Base-by-base conservation (phyloP, 1,284 basidiomycete genomes). In the Puccinia polysora region DNA sequence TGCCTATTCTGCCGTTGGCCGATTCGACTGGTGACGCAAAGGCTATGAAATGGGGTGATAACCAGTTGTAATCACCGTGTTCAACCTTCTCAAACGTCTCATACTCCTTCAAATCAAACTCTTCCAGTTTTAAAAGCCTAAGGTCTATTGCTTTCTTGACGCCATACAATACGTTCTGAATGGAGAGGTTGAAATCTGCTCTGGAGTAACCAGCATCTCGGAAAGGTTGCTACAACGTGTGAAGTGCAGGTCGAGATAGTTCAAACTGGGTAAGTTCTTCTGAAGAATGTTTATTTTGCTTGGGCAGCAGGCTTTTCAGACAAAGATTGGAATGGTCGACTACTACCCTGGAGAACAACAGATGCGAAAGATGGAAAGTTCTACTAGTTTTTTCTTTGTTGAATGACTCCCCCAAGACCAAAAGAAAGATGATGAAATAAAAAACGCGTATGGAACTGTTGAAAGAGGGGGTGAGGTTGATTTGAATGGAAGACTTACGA, bases 51-150 rank as follows among this genome's bases (percentile, higher is more conserved):
- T 87, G 85, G 50, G 91, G 89, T 1, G 89, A 90, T 80, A 97
- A 84, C 90, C 90, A 91, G 79, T 99, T 99, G 88, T 95, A 94
- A 80, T 99, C 96, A 4, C 96, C 96, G 78, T 96, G 93, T 50
- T 82, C 82, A 67, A 94, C 91, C 79, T 91, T 92, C 80, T 96
- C 95, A 78, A 93, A 97, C 79, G 85, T 88, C 80, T 95, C 91
- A 78, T 95, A 95, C 75, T 93, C 90, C 75, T 90, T 88, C 23
- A 82, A 74, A 73, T 84, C 82, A 75, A 98, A 98, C 74, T 90
- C 87, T 76, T 90, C 89, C 83, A 98, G 88, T 78, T 96, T 89
- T 78, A 94, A 87, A 1, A 99, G 84, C 0, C 88, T 87, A 75
- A 89, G 86, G 78, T 91, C 86, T 82, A 94, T 89, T 0, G 94